Conservation (phyloP, 768 basidiomycete genomes). For the Zangia roseola region DNA sequence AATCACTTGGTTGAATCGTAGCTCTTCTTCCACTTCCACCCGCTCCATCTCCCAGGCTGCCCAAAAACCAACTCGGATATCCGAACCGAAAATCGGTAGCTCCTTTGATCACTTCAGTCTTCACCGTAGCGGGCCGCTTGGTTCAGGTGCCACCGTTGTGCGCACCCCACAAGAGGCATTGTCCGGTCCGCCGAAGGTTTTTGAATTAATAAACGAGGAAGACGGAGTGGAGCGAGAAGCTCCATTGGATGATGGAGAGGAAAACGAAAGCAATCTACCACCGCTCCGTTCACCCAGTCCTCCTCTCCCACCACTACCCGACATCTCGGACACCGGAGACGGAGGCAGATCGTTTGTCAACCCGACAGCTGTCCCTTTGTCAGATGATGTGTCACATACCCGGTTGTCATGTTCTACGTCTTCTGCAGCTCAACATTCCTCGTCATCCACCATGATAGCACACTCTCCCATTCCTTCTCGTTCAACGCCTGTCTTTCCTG, state of each 20-base stretch:
- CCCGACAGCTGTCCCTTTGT: constrained; percentile 18
- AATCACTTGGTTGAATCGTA: constrained; percentile 44
- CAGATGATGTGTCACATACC: constrained; percentile 31
- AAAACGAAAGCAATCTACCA: constrained; percentile 19
- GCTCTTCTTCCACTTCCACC: constrained; percentile 32
- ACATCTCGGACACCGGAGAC: constrained; percentile 1
- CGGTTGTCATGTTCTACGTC: constrained; percentile 31
- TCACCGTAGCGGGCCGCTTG: constrained; percentile 51
- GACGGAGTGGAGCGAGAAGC: constrained; percentile 6
- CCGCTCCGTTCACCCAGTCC: constrained; percentile 38
- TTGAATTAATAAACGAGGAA: constrained; percentile 11
- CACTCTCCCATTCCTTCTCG: constrained; percentile 38
- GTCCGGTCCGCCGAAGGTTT: constrained; percentile 25
- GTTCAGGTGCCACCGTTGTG: constrained; percentile 73
- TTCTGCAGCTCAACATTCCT: constrained; percentile 35
- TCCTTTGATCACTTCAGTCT: constrained; percentile 30
- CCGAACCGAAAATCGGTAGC: constrained; percentile 41
- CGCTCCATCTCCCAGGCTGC: constrained; percentile 29
- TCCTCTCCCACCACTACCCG: constrained; percentile 55
- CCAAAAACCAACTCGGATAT: constrained; percentile 41
- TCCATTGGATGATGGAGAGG: constrained; percentile 12
- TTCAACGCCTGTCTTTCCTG: constrained; percentile 50
- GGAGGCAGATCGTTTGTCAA: constrained; percentile 11
- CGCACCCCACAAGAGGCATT: constrained; percentile 81
- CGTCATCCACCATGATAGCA: constrained; percentile 24